Conservation (phyloP, 169 alveolate species). For the Eimeria nieschulzi region DNA sequence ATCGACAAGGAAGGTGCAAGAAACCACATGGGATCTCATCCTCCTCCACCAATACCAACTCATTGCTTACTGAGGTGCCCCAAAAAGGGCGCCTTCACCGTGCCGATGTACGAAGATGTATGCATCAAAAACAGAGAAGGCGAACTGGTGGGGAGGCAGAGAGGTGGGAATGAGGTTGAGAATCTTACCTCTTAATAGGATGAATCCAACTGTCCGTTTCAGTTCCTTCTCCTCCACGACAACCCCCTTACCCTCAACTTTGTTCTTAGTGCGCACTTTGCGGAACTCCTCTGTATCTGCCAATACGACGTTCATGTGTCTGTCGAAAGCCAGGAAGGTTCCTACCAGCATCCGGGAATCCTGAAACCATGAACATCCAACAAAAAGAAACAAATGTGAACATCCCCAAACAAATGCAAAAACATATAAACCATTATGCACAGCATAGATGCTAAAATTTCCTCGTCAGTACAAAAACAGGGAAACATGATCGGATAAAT, state of each 20-base stretch:
- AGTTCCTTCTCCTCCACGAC: conserved; percentile 86
- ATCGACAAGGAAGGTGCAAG: too few relatives aligned
- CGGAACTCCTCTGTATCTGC: conserved; percentile 98
- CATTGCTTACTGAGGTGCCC: too few relatives aligned
- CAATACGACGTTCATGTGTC: conserved; percentile 97
- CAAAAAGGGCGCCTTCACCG: not conserved
- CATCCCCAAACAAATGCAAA: too few relatives aligned
- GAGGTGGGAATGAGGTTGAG: not conserved
- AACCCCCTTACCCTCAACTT: conserved; percentile 23
- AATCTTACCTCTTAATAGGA: conserved; percentile 90
- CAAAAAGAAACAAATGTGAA: too few relatives aligned
- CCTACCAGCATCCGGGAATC: conserved; percentile 97
- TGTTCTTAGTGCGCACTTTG: conserved; percentile 82
- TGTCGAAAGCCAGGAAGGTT: conserved; percentile 98
- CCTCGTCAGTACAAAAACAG: too few relatives aligned
- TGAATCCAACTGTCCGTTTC: conserved; percentile 96
- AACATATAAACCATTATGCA: too few relatives aligned
- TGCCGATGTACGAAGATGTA: not conserved
- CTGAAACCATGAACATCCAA: conserved; percentile 58
- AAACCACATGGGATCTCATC: too few relatives aligned
- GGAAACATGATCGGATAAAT: too few relatives aligned
- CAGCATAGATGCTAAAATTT: too few relatives aligned
- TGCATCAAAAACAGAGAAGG: not conserved
- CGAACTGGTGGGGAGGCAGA: not conserved
- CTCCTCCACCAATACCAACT: too few relatives aligned